Evolutionary conservation across 164 flowering plant species (phyloP), one percentile per base, ranked within the genome.

Genomic region (Annona cherimola): DNA sequence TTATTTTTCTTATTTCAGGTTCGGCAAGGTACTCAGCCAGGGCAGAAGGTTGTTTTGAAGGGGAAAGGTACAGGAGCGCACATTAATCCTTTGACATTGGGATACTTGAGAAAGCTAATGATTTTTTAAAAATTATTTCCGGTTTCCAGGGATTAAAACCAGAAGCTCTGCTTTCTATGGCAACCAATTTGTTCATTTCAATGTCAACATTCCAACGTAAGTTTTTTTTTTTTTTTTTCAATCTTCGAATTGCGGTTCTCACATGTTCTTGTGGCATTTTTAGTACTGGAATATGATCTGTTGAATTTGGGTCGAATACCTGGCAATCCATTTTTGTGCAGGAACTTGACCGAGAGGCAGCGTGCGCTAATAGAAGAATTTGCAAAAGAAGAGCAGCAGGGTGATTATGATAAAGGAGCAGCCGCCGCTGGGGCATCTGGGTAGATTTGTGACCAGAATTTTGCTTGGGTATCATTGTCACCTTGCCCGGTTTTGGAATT

Each of bases 21-120:
- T 54, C 96, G 89, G 50, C 82, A 90, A 67, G 99, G 99, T 62
- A 91, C 96, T 60, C 98, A 95, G 74, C 97, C 93, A 75, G 98
- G 99, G 79, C 99, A 93, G 81, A 91, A 91, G 80, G 98, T 93
- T 42, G 93, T 95, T 54, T 77, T 95, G 67, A 93, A 84, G 80
- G 85, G 76, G 74, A 95, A 95, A 87, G 99, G 99, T 95, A 64
- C 35, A 81, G 79, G 2, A 26, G 45, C 74, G 16, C 69, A 11
- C 40, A 11, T 20, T 44, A 35, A 59, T 68, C 20, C 26, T 7
- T 20, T 20, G 4, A 19, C 7, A n/a, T 61, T 26, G 64, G 5
- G 19, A 26, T 26, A 11, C 64, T 61, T 61, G 45, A 40, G 9
- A 4, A 41, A 54, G 4, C 7, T 40, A 2, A 14, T 4, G 54